Base-by-base conservation (phyloP, 192 early-diverging fungal genomes). In the Linnemannia schmuckeri region DNA sequence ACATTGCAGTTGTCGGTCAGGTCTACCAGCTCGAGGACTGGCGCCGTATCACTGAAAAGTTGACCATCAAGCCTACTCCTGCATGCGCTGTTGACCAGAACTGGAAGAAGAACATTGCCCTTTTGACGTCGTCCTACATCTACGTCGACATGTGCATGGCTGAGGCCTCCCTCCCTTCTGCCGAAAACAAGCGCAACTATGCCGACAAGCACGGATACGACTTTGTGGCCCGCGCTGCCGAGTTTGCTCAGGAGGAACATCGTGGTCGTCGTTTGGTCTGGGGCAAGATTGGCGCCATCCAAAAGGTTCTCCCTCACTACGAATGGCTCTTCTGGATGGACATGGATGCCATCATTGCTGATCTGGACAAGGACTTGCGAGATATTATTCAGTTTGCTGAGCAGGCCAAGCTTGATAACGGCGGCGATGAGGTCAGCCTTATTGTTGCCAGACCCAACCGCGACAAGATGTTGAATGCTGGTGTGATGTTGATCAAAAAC, bases 321-420 rank as follows among this genome's bases (percentile, higher is more conserved):
- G 90, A 93, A 24, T 93, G 92, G 92, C 18, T 93, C 40, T 90
- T 93, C 70, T 93, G 92, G 92, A 81, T 93, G 82, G 92, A 93
- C 74, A 93, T 93, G 91, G 92, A 93, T 72, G 91, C 92, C 7
- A 90, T 93, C 0, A 75, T 93, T 27, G 88, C 90, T 69, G 88
- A 93, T 63, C 69, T 81, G 24, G 83, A 90, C 52, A 84, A 82
- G 33, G 79, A 85, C 7, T 30, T 93, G 0, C 89, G 90, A 40
- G 76, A 78, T 0, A 77, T 93, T 15, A 78, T 93, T 15, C 79
- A 78, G 2, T 24, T 85, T n/a, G 88, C 91, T 27, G 80, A 88
- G 42, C 57, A 87, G 22, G 44, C 44, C 0, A 90, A 82, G 24
- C 49, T 69, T n/a, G 80, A 75, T 4, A 74, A 71, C 5, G 20